phyloP scores from a whole-genome alignment of 2,329 filamentous ascomycete species.

The Diatrype stigma region DNA sequence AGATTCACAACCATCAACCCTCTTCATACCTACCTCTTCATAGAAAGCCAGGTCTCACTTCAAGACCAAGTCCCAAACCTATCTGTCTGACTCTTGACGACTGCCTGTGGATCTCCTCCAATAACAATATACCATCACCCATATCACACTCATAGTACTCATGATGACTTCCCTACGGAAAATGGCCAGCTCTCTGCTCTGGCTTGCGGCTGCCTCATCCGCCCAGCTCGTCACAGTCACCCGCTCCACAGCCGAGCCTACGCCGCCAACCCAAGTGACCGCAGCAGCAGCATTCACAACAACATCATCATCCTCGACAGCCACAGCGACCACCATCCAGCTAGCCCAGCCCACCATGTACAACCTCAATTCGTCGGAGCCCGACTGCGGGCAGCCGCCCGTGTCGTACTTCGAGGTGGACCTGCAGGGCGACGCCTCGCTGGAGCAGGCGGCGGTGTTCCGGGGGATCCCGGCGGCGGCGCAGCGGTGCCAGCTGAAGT shows the following conservation, averaged over 20 bases:
- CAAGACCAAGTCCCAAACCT: no score
- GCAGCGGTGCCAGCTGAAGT: slow-evolving; percentile 24
- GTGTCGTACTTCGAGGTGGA: slow-evolving; percentile 11
- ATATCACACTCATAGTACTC: no score
- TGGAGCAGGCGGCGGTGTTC: slow-evolving; percentile 31
- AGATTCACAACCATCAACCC: no score
- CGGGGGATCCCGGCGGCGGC: slow-evolving; percentile 24
- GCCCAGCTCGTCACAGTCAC: not conserved
- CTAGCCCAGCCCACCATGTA: slow-evolving; percentile 20
- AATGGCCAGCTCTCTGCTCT: not conserved
- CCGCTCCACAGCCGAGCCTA: not conserved
- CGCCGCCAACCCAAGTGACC: not conserved
- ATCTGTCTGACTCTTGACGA: no score
- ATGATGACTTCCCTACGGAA: not conserved
- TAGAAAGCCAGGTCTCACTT: no score
- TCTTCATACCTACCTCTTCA: no score
- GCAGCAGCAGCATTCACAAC: not conserved
- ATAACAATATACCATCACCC: no score
- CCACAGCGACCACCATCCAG: not conserved
- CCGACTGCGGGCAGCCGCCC: slow-evolving; percentile 5
- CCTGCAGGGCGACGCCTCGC: slow-evolving; percentile 9
- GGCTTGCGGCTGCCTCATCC: not conserved
- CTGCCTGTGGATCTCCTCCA: no score
- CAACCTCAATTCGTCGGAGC: slow-evolving; percentile 13
- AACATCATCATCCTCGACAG: not conserved